These are phyloP conservation scores for Scedosporium aurantiacum DNA, from an alignment of 2,329 filamentous ascomycete genomes.

Conservation along the genomic window DNA sequence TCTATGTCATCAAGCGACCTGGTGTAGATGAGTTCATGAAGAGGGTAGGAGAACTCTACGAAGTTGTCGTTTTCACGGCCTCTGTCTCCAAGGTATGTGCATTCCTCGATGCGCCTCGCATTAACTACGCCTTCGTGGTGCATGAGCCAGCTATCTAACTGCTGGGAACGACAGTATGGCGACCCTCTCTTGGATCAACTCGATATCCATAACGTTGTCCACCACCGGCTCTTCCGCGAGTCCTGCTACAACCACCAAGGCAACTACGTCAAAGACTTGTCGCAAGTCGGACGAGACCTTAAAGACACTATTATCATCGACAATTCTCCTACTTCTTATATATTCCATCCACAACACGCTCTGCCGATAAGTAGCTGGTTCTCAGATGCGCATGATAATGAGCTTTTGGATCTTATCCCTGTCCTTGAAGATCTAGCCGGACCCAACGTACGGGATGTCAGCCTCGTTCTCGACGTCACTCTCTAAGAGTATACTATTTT, in stretches of 20 bases:
- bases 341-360: slow-evolving; percentile 97
- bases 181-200: slow-evolving; percentile 92
- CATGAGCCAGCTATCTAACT: neutral
- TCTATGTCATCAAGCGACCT: slow-evolving; percentile 98
- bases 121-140: slow-evolving; percentile 15
- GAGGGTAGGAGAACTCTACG: slow-evolving; percentile 90
- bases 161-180: slow-evolving; percentile 55
- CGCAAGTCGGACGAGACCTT: slow-evolving; percentile 88
- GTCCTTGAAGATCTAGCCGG: slow-evolving; percentile 95
- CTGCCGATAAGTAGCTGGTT: slow-evolving; percentile 99
- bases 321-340: slow-evolving; percentile 98
- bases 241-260: slow-evolving; percentile 99
- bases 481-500: slow-evolving; percentile 34
- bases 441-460: slow-evolving; percentile 84
- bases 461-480: slow-evolving; percentile 89
- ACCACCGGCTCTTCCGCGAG: slow-evolving; percentile 92
- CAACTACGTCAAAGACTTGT: slow-evolving; percentile 98
- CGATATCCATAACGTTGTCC: slow-evolving; percentile 93
- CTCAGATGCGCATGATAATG: slow-evolving; percentile 97
- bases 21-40: slow-evolving; percentile 99
- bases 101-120: neutral
- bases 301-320: slow-evolving; percentile 99
- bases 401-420: slow-evolving; percentile 91
- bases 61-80: slow-evolving; percentile 96
- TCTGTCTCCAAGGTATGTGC: slow-evolving; percentile 81